Conservation (phyloP, 2,329 filamentous ascomycete species). For the Helotiales sp. region DNA sequence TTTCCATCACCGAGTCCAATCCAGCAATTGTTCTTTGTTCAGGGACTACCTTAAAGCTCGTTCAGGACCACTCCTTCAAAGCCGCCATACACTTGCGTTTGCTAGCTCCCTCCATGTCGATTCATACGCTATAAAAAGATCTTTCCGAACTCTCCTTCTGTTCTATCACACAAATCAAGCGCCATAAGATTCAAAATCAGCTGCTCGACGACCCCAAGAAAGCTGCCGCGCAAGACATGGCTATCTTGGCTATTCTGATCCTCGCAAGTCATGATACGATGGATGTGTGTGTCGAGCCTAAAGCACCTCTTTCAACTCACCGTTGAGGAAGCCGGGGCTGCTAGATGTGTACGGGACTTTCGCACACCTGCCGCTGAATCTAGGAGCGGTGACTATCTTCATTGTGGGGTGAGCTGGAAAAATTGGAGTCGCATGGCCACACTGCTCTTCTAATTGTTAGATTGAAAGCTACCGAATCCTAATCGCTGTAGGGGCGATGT, state of each 20-base stretch:
- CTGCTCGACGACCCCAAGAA: not conserved
- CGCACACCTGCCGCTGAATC: not conserved
- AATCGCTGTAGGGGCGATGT: not conserved
- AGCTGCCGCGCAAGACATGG: not conserved
- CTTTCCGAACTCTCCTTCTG: not conserved
- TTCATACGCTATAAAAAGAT: not conserved
- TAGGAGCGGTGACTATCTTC: not conserved
- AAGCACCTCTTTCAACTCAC: not conserved
- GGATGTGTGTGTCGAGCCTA: not conserved
- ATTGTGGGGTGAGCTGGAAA: not conserved
- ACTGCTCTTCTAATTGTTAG: too few species aligned
- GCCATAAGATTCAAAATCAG: not conserved
- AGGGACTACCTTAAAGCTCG: too few species aligned
- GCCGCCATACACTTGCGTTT: not conserved
- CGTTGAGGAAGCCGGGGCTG: not conserved
- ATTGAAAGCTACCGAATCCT: too few species aligned
- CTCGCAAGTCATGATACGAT: not conserved
- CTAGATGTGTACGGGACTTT: constrained; percentile 3
- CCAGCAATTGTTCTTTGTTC: too few species aligned
- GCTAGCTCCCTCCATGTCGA: not conserved
- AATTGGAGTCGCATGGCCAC: not conserved
- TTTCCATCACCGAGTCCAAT: too few species aligned
- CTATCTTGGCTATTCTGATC: not conserved
- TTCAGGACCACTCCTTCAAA: too few species aligned
- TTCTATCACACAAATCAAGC: not conserved